These are phyloP conservation scores for Phytopythium kandeliae DNA, from an alignment of 352 stramenopile genomes.

Conservation along the genomic window DNA sequence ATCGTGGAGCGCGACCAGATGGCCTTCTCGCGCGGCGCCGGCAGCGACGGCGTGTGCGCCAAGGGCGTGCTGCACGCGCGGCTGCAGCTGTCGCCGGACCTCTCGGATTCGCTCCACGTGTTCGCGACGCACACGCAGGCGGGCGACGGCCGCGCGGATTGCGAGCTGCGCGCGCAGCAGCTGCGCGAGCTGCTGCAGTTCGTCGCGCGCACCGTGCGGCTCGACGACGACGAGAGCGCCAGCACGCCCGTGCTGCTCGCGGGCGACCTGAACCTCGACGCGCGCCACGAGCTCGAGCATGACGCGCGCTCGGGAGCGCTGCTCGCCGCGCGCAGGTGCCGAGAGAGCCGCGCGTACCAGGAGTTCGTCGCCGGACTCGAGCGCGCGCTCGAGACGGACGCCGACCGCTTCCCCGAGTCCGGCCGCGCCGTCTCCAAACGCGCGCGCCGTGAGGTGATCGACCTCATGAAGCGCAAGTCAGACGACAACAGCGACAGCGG, in stretches of 20 bases:
- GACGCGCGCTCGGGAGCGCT: slow-evolving; percentile 13
- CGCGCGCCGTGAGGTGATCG: slow-evolving; percentile 26
- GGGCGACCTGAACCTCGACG: slow-evolving; percentile 79
- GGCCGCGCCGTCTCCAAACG: slow-evolving; percentile 1
- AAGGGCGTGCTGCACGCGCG: slow-evolving; percentile 77
- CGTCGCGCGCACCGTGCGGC: slow-evolving; percentile 34
- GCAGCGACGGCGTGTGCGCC: slow-evolving; percentile 63
- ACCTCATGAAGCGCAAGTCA: slow-evolving; percentile 55
- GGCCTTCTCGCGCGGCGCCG: slow-evolving; percentile 45
- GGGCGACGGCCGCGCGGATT: slow-evolving; percentile 40
- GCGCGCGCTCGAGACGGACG: slow-evolving; percentile 19
- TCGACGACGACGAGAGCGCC: slow-evolving; percentile 12
- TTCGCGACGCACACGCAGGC: slow-evolving; percentile 85
- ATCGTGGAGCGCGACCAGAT: slow-evolving; percentile 67
- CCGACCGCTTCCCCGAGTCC: slow-evolving; percentile 2
- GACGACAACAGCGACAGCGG: no score
- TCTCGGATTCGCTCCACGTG: slow-evolving; percentile 69
- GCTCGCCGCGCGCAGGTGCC: slow-evolving; percentile 27
- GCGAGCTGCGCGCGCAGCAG: slow-evolving; percentile 50
- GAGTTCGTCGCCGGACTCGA: slow-evolving; percentile 46
- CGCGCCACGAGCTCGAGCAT: slow-evolving; percentile 62
- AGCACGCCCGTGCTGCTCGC: slow-evolving; percentile 60
- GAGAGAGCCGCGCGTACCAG: slow-evolving; percentile 57
- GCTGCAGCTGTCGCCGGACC: slow-evolving; percentile 62
- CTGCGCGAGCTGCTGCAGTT: slow-evolving; percentile 63